Conservation (phyloP, 2,329 filamentous ascomycete genomes). For the Aureobasidium uvarum region DNA sequence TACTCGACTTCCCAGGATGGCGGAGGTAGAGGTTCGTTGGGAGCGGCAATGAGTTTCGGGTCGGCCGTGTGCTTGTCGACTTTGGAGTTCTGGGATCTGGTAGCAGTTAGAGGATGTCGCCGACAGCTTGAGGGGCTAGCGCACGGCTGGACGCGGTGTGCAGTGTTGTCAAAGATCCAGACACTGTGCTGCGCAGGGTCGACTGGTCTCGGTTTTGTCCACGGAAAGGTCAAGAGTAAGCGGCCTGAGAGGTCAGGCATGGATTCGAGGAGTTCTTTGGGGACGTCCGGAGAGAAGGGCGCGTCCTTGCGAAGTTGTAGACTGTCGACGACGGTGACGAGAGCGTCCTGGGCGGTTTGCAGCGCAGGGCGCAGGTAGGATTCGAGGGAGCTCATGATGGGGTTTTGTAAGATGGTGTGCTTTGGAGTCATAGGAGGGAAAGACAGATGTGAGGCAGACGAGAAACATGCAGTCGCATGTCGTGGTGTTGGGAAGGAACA, state of each 20-base stretch:
- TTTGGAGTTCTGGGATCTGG: background rate
- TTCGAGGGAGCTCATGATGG: conserved; percentile 5
- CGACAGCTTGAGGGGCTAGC: background rate
- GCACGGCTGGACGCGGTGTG: conserved; percentile 54
- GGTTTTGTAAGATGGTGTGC: background rate
- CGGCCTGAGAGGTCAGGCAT: conserved; percentile 35
- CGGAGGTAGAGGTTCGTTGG: conserved; percentile 1
- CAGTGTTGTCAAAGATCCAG: conserved; percentile 90
- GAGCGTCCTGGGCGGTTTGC: conserved; percentile 9
- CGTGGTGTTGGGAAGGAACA: background rate
- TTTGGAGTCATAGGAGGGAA: background rate
- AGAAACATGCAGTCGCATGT: background rate
- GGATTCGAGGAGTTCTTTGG: conserved; percentile 35
- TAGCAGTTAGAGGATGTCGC: background rate
- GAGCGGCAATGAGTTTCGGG: background rate
- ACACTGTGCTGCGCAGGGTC: conserved; percentile 66
- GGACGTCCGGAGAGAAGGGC: conserved; percentile 37
- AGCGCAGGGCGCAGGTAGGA: background rate
- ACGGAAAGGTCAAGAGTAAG: conserved; percentile 11
- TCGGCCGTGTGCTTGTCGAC: conserved; percentile 15
- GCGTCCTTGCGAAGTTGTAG: conserved; percentile 30
- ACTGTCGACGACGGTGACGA: conserved; percentile 18
- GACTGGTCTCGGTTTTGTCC: conserved; percentile 42
- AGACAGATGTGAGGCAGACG: background rate
- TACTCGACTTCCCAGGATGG: conserved; percentile 74